These are phyloP conservation scores for Plasmodium knowlesi DNA, from an alignment of 169 alveolate species.

Conservation along the genomic window DNA sequence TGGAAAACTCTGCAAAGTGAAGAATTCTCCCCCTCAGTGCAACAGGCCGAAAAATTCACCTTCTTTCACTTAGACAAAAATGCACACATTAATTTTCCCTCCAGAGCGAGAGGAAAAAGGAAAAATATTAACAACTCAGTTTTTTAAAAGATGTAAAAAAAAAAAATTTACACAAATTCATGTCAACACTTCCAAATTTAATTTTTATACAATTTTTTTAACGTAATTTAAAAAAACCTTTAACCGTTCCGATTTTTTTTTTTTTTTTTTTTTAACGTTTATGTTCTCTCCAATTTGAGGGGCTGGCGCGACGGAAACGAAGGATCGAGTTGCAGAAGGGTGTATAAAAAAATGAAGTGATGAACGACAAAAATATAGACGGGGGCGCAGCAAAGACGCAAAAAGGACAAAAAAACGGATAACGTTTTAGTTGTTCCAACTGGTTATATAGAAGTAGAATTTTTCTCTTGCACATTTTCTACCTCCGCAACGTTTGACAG, in stretches of 20 bases:
- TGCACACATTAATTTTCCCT: not conserved
- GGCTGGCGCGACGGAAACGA: not conserved
- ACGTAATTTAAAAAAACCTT: not conserved
- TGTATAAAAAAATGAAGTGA: not conserved
- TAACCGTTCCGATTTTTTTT: not conserved
- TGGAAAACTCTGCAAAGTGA: not conserved
- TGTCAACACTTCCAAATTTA: not conserved
- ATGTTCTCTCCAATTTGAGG: not conserved
- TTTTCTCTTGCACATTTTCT: not conserved
- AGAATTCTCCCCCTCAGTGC: not conserved
- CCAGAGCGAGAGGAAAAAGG: not conserved
- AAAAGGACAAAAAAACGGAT: not conserved
- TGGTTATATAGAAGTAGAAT: not conserved
- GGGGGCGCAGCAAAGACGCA: not conserved
- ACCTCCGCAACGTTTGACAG: not conserved
- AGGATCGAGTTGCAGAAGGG: not conserved
- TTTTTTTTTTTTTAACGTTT: not conserved
- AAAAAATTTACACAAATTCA: not conserved
- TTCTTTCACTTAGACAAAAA: not conserved
- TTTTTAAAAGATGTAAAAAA: not conserved
- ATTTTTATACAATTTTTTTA: not conserved
- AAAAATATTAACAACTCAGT: not conserved
- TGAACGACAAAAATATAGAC: not conserved
- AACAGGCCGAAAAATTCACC: not conserved
- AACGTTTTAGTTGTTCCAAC: not conserved